Evolutionary conservation across 2,329 filamentous ascomycete genomes (phyloP).

Genomic region (Podosphaera xanthii): DNA sequence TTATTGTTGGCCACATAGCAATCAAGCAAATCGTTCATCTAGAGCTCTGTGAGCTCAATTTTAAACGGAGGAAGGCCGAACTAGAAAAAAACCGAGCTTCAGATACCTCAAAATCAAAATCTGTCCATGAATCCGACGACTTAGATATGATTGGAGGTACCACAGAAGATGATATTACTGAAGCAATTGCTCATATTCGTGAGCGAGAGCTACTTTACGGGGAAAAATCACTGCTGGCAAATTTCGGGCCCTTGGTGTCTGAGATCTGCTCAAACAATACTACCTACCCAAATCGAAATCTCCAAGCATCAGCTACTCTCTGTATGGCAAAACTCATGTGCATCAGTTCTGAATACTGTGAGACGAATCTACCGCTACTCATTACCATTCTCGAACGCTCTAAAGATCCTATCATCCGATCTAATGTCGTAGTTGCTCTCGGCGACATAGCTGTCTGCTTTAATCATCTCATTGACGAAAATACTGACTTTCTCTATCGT

Average conservation of each 20-base stretch:
- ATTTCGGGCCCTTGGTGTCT: slow-evolving; percentile 75
- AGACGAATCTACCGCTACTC: slow-evolving; percentile 71
- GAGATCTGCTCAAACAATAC: slow-evolving; percentile 94
- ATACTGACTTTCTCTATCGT: slow-evolving; percentile 92
- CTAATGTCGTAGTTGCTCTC: slow-evolving; percentile 87
- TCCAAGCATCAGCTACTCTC: slow-evolving; percentile 81
- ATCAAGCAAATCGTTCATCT: slow-evolving; percentile 98
- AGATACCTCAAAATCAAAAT: slow-evolving; percentile 25
- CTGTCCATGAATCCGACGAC: slow-evolving; percentile 50
- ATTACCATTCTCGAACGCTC: slow-evolving; percentile 97
- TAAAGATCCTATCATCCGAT: slow-evolving; percentile 73
- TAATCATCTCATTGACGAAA: slow-evolving; percentile 97
- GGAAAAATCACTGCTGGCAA: slow-evolving; percentile 59
- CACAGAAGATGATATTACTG: slow-evolving; percentile 80
- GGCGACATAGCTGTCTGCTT: slow-evolving; percentile 99
- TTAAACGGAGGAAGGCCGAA: slow-evolving; percentile 85
- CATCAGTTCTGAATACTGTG: slow-evolving; percentile 89
- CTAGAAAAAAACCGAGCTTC: slow-evolving; percentile 43
- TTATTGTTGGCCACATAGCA: slow-evolving; percentile 86
- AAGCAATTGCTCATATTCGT: slow-evolving; percentile 64
- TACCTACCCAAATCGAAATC: slow-evolving; percentile 65
- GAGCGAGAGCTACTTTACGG: slow-evolving; percentile 71
- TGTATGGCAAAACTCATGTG: slow-evolving; percentile 98
- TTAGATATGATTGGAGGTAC: slow-evolving; percentile 92
- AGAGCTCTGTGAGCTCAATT: slow-evolving; percentile 91